phyloP scores from a whole-genome alignment of 768 basidiomycete genomes.

The Pleurotus djamor region DNA sequence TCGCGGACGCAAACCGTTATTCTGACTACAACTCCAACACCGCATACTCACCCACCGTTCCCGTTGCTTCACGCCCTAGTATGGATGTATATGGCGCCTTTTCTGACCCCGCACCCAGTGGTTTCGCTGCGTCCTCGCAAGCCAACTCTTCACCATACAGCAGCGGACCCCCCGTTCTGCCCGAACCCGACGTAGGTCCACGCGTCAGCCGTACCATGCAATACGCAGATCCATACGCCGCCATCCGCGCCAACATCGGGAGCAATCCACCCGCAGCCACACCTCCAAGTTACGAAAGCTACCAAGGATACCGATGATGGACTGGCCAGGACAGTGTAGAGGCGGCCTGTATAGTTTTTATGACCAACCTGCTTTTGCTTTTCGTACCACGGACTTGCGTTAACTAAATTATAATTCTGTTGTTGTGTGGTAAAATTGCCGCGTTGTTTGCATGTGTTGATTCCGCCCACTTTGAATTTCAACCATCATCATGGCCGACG shows the following conservation, averaged over 20 bases:
- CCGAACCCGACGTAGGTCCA: conserved; percentile 43
- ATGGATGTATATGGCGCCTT: conserved; percentile 92
- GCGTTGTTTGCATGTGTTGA: conserved; percentile 9
- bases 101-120: conserved; percentile 81
- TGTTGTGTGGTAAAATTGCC: neutral
- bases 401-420: neutral
- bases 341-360: too few species aligned
- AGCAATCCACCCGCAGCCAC: conserved; percentile 23
- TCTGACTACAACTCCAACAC: conserved; percentile 28
- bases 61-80: conserved; percentile 51
- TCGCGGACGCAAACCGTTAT: conserved; percentile 54
- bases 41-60: conserved; percentile 21
- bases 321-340: conserved; percentile 2
- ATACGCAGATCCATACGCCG: conserved; percentile 87
- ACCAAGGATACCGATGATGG: conserved; percentile 48
- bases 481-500: neutral
- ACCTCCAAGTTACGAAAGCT: conserved; percentile 51
- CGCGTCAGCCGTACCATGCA: conserved; percentile 90
- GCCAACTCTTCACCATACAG: conserved; percentile 12
- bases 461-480: neutral
- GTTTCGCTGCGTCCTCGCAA: conserved; percentile 49
- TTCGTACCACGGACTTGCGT: too few species aligned
- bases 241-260: conserved; percentile 63
- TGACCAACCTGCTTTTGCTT: too few species aligned
- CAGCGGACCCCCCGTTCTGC: conserved; percentile 32